Percentiles rank a stretch among this genome's conserved stretches.
phyloP scores from a whole-genome alignment of 2,329 filamentous ascomycete species.

The Aspergillus versicolor region DNA sequence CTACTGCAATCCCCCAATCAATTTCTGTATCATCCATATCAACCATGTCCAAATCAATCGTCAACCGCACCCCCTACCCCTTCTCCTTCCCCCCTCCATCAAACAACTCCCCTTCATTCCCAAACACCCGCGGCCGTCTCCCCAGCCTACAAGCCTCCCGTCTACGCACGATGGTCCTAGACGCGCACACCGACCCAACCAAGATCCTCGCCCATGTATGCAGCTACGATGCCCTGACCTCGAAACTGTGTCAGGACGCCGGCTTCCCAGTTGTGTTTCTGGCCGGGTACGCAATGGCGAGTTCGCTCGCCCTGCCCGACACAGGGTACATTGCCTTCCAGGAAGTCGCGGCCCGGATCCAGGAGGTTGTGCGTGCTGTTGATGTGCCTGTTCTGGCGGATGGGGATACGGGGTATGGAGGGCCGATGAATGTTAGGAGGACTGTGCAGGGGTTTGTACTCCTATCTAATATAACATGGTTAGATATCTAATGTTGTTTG shows the following conservation, averaged over 20 bases:
- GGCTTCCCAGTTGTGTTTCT: slow-evolving; percentile 50
- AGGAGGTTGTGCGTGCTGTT: slow-evolving; percentile 41
- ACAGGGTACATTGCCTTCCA: slow-evolving; percentile 52
- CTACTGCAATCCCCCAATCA: too few relatives aligned
- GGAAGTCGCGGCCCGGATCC: slow-evolving; percentile 48
- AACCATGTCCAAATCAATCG: too few relatives aligned
- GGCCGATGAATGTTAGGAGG: slow-evolving; percentile 49
- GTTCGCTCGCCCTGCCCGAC: slow-evolving; percentile 45
- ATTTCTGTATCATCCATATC: too few relatives aligned
- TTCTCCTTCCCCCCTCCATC: too few relatives aligned
- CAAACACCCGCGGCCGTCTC: slow-evolving; percentile 31
- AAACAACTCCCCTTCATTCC: too few relatives aligned
- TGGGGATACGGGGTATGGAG: slow-evolving; percentile 51
- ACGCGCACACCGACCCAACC: slow-evolving; percentile 40
- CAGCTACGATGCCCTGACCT: slow-evolving; percentile 46
- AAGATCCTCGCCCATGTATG: slow-evolving; percentile 49
- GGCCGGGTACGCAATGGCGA: slow-evolving; percentile 44
- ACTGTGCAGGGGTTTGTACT: slow-evolving; percentile 39
- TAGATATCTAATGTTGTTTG: too few relatives aligned
- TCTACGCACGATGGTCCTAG: slow-evolving; percentile 27
- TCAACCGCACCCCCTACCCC: too few relatives aligned
- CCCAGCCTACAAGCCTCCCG: slow-evolving; percentile 42
- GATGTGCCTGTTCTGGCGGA: slow-evolving; percentile 47
- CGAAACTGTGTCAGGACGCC: slow-evolving; percentile 47
- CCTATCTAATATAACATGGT: too few relatives aligned